phyloP scores from a whole-genome alignment of 116 monocot genomes.

The Iris pallida region DNA sequence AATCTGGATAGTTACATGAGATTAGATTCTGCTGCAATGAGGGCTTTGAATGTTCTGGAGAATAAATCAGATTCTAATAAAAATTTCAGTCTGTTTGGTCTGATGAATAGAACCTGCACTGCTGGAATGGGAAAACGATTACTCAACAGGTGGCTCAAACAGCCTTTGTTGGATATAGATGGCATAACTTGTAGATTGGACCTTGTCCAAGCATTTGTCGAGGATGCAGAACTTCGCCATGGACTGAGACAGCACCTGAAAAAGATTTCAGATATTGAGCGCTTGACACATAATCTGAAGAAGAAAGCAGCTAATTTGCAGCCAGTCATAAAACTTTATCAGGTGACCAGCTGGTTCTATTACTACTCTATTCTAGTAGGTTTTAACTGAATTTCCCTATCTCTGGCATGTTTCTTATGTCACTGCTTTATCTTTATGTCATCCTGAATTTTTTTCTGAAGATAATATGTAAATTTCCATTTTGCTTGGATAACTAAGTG shows the following conservation, averaged over 20 bases:
- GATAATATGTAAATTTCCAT: no score
- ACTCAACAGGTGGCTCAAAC: conserved; percentile 93
- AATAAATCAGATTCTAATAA: conserved; percentile 91
- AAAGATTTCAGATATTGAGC: conserved; percentile 83
- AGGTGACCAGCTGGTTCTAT: conserved; percentile 37
- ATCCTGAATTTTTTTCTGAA: no score
- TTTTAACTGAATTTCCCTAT: neutral
- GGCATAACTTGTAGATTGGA: conserved; percentile 80
- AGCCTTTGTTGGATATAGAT: conserved; percentile 73
- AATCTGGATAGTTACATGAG: conserved; percentile 86
- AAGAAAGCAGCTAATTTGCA: conserved; percentile 61
- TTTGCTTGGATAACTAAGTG: no score
- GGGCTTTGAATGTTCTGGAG: conserved; percentile 88
- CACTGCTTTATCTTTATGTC: no score
- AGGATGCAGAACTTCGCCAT: conserved; percentile 74
- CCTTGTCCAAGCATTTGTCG: conserved; percentile 88
- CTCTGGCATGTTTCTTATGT: no score
- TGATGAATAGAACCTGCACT: conserved; percentile 96
- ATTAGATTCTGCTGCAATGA: conserved; percentile 90
- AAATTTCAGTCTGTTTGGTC: conserved; percentile 93
- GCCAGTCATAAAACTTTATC: conserved; percentile 92
- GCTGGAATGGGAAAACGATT: conserved; percentile 96
- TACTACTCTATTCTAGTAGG: neutral
- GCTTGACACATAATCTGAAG: conserved; percentile 60
- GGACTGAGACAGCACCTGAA: conserved; percentile 76